Base-by-base conservation (phyloP, 176 grass and related monocot species). In the Carex scoparia region DNA sequence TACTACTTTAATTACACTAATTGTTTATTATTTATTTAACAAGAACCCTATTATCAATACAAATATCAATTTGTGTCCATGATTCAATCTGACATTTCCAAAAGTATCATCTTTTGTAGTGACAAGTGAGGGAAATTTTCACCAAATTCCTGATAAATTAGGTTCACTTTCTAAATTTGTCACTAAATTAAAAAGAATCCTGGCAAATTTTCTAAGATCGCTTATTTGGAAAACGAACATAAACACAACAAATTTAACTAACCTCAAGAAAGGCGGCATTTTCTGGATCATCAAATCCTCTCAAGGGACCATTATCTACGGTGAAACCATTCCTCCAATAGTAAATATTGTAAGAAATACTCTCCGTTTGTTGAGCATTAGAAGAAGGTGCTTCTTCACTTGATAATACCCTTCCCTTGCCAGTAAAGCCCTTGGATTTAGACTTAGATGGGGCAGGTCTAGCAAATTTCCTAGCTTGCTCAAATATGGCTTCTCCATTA, bases 271-370 rank as follows among this genome's bases (percentile, higher is more conserved):
- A 99, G 27, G 90, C 82, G 42, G 87, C 86, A 89, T 96, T 90
- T 60, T 89, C 83, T 67, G 97, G 97, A 87, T 99, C 97, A 81
- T 92, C 88, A 79, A 99, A 96, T 87, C 87, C 88, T 89, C 97
- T 92, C 58, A 99, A 87, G 64, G 90, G 91, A 63, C 93, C 96
- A 73, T 92, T 86, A 69, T 98, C 91, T 61, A 99, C 91, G 65
- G 93, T 94, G 61, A 99, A 99, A 18, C 97, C 97, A 83, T 96
- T 87, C 14, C 76, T 96, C 93, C 93, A 99, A 38, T 96, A 96
- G 76, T 86, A 91, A 66, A 99, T 86, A 83, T 87, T 89, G 66
- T 94, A 90, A 57, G 92, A 64, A 84, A 89, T 75, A 60, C 80
- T 84, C 80, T 90, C 90, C 58, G 84, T 82, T 31, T 79, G 89